Base-by-base conservation (phyloP, 805 yeast species). In the Cyberlindnera saturnus region DNA sequence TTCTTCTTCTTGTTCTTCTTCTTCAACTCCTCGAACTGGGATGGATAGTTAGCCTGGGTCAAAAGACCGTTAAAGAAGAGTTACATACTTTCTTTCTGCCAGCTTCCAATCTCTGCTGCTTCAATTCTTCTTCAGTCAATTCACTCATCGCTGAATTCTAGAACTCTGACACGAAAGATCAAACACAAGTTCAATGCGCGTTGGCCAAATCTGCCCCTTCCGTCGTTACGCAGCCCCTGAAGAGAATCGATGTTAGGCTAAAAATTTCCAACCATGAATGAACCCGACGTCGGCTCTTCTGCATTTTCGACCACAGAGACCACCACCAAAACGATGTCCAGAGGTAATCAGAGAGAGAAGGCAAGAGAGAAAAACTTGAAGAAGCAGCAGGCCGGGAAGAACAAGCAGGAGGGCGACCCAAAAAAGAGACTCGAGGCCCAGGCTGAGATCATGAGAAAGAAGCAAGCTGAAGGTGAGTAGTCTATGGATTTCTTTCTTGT, bases 301-400 rank as follows among this genome's bases (percentile, higher is more conserved):
- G 28, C 11, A 23, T 9, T 23, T 23, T 8, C 28, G 9, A 23
- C 11, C 6, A 20, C 32, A 28, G 28, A 13, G 33, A 30, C 15
- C 20, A 14, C 8, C 26, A 14, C 15, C 18, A 6, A 15, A 11
- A 45, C 39, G n/a, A 90, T 91, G 97, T 82, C 96, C 41, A 78
- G 99, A 71, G 99, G 99, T 29, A 93, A 91, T 65, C 98, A 93
- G 67, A 78, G 99, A 64, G 99, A 91, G 34, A 75, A 86, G 55
- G 97, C 97, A 29, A 77, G 99, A 61, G 86, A 81, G 47, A 91
- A 86, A 69, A 87, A 86, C 66, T 62, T 69, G 63, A 93, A 91
- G 71, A 91, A 91, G 65, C 82, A 76, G 57, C 81, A 79, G 49
- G 82, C 77, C 36, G 83, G 83, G 67, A 56, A 51, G 45, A 62